A percentile compares a stretch with the other conserved stretches of the same genome.
These are phyloP conservation scores for Phytophthora citrophthora DNA, from an alignment of 352 stramenopile species.

Conservation along the genomic window DNA sequence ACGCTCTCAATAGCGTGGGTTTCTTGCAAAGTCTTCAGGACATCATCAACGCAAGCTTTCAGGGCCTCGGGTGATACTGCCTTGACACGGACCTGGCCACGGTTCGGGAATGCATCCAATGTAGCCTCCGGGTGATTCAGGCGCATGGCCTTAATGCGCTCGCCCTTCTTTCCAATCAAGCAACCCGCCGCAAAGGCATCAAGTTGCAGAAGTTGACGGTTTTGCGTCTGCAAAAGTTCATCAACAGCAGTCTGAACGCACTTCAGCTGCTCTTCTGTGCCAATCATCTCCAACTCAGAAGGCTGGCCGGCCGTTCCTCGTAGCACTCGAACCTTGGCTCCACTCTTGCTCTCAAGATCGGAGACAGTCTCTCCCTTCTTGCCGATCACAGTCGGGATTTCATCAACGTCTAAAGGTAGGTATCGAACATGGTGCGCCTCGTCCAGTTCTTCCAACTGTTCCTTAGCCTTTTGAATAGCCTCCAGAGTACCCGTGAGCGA, in stretches of 20 bases:
- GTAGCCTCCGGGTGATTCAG: slow-evolving; percentile 64
- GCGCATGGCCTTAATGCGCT: slow-evolving; percentile 78
- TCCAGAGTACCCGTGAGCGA: slow-evolving; percentile 64
- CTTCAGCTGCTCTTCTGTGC: slow-evolving; percentile 69
- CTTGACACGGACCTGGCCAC: slow-evolving; percentile 78
- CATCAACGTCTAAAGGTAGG: slow-evolving; percentile 73
- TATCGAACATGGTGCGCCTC: slow-evolving; percentile 71
- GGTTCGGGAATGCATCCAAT: slow-evolving; percentile 74
- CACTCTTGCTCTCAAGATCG: slow-evolving; percentile 68
- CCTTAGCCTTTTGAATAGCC: slow-evolving; percentile 68
- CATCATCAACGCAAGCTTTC: slow-evolving; percentile 61
- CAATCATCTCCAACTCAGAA: slow-evolving; percentile 78
- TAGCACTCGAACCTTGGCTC: slow-evolving; percentile 66
- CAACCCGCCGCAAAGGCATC: slow-evolving; percentile 76
- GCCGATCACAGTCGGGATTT: slow-evolving; percentile 78
- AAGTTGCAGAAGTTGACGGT: slow-evolving; percentile 77
- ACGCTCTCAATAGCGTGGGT: slow-evolving; percentile 73
- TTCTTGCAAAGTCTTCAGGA: slow-evolving; percentile 69
- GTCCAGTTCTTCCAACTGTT: slow-evolving; percentile 62
- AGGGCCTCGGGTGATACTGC: slow-evolving; percentile 59
- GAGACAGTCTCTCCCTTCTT: slow-evolving; percentile 84
- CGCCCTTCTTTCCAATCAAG: slow-evolving; percentile 83
- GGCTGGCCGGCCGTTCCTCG: slow-evolving; percentile 37
- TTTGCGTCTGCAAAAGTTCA: slow-evolving; percentile 73
- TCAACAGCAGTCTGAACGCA: slow-evolving; percentile 57